Evolutionary conservation across 2,329 filamentous ascomycete genomes (phyloP), one percentile per base, ranked within the genome.

Genomic region (Colletotrichum tropicale): DNA sequence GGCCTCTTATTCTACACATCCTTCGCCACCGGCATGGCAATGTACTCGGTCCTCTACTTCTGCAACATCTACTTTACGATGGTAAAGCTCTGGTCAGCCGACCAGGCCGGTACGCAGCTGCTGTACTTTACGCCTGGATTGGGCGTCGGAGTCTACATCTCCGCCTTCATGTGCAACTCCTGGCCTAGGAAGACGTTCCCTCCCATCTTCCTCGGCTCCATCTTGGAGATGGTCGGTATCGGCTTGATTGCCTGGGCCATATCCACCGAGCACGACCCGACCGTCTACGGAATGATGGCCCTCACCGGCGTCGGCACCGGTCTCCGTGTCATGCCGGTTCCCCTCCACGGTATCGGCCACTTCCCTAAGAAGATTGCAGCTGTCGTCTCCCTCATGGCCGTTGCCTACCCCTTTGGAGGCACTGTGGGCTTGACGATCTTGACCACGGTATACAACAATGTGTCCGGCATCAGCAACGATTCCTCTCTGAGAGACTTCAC

Each of bases 401-500:
- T 94, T 69, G 88, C 91, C 4, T 74, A 90, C 18, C 91, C 91
- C 0, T 89, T 94, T 28, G 93, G 93, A 5, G 92, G 93, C 15
- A 93, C 92, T 0, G 82, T 94, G 4, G 90, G 89, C 0, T 85
- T 94, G 61, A 93, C 92, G 1, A 88, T 94, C 79, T 94, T 94
- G 93, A 89, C 91, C 16, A 88, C 90, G 10, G 92, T 94, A 2
- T 94, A 94, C 82, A 93, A 93, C 80, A 94, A 94, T 76, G 84
- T 81, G 6, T 82, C 82, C 8, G 83, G 81, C 2, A 75, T 80
- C 28, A 68, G 72, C 24, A 68, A 58, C 60, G 66, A 78, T 69
- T 84, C 75, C 12, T 78, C 81, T 21, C 74, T 80, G 43, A 77
- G 80, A 8, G 85, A 82, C 52, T 82, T 90, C 2, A 78, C 82